phyloP scores from a whole-genome alignment of 257 asterid genomes.

The Paulownia fortunei region DNA sequence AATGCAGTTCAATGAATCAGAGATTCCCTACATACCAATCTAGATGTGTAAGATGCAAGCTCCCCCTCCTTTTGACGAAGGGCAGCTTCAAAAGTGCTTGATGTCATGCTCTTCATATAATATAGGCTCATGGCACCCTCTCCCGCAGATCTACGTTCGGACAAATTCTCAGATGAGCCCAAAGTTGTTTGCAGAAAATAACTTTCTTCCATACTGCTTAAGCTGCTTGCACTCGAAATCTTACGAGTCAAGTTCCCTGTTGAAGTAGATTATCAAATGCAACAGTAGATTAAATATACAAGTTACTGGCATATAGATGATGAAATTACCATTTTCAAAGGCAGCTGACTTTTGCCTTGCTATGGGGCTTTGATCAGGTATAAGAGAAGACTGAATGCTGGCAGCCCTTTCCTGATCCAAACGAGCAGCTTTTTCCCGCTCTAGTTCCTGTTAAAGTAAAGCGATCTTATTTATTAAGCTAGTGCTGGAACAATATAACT shows the following conservation, averaged over 20 bases:
- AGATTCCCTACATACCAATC: constrained; percentile 66
- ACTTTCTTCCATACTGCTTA: constrained; percentile 98
- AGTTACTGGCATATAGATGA: constrained; percentile 14
- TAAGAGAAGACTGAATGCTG: constrained; percentile 55
- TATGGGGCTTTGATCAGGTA: constrained; percentile 66
- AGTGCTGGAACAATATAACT: neutral
- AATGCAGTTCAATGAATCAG: constrained; percentile 18
- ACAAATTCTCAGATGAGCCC: constrained; percentile 74
- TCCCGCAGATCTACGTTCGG: constrained; percentile 67
- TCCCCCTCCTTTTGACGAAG: constrained; percentile 99
- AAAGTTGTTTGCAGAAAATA: constrained; percentile 86
- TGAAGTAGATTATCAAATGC: constrained; percentile 37
- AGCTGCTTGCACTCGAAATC: constrained; percentile 88
- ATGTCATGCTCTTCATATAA: constrained; percentile 81
- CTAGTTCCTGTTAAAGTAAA: constrained; percentile 64
- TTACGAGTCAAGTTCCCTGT: constrained; percentile 81
- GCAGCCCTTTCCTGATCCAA: constrained; percentile 84
- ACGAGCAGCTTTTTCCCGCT: constrained; percentile 88
- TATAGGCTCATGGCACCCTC: constrained; percentile 80
- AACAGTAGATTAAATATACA: neutral
- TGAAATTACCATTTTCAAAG: constrained; percentile 71
- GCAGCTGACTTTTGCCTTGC: constrained; percentile 67
- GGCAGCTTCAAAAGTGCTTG: constrained; percentile 87
- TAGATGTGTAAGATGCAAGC: constrained; percentile 94
- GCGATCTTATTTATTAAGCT: constrained; percentile 18